phyloP scores from a whole-genome alignment of 495 filamentous ascomycete genomes.

The Penicillium daleae region DNA sequence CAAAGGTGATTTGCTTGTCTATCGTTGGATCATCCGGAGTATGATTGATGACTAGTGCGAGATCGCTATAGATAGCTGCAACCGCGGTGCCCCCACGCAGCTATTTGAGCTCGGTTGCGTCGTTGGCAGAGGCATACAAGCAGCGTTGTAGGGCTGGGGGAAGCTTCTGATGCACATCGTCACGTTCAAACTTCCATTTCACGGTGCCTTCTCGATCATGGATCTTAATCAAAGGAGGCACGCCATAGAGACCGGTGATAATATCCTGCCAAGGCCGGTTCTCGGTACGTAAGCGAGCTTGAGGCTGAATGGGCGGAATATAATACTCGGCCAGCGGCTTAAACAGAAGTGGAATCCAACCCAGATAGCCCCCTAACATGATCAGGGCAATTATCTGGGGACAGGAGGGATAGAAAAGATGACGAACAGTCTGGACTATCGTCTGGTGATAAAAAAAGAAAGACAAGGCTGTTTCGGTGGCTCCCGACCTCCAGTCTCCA shows the following conservation, averaged over 20 bases:
- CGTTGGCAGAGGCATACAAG: conserved; percentile 29
- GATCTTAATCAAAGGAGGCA: conserved; percentile 29
- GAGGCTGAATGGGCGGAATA: conserved; percentile 27
- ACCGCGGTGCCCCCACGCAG: conserved; percentile 28
- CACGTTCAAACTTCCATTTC: conserved; percentile 33
- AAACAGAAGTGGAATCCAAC: conserved; percentile 25
- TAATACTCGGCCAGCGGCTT: conserved; percentile 24
- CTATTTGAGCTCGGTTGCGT: conserved; percentile 38
- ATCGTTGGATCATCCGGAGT: conserved; percentile 29
- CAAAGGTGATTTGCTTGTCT: conserved; percentile 37
- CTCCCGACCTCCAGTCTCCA: background rate
- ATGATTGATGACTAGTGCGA: conserved; percentile 33
- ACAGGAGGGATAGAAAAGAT: background rate
- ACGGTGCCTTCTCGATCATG: conserved; percentile 29
- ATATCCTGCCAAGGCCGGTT: conserved; percentile 30
- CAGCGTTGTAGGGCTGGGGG: conserved; percentile 22
- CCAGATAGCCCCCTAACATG: conserved; percentile 25
- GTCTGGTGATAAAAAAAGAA: background rate
- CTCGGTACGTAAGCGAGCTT: conserved; percentile 26
- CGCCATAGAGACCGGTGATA: conserved; percentile 35
- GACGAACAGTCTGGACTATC: background rate
- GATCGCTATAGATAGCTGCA: conserved; percentile 31
- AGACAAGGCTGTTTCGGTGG: background rate
- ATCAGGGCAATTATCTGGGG: background rate
- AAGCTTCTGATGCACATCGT: conserved; percentile 28